These are phyloP conservation scores for Aureobasidium lini DNA, from an alignment of 2,329 filamentous ascomycete genomes.

Conservation along the genomic window DNA sequence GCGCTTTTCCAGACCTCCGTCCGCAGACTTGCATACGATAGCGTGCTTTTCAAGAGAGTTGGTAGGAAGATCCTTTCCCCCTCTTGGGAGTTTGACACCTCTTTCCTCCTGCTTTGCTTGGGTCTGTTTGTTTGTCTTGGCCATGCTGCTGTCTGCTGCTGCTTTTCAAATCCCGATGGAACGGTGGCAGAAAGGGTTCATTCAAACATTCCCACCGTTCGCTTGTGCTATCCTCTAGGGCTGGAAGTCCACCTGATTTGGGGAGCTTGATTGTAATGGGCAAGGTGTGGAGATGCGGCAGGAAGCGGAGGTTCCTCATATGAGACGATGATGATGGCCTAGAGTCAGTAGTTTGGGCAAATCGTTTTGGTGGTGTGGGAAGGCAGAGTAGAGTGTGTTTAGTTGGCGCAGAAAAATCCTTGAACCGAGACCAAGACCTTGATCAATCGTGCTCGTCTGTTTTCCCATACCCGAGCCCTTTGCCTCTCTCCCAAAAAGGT, in stretches of 20 bases:
- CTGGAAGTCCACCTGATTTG: too few species aligned
- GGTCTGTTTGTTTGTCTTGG: not conserved
- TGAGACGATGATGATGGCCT: too few species aligned
- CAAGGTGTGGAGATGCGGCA: too few species aligned
- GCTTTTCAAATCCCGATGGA: too few species aligned
- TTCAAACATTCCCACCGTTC: too few species aligned
- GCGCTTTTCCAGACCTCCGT: not conserved
- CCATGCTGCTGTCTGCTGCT: too few species aligned
- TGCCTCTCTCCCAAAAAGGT: not conserved
- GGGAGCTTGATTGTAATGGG: too few species aligned
- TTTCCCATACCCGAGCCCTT: not conserved
- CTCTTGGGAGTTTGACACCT: not conserved
- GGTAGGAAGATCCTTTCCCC: not conserved
- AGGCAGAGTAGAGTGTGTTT: not conserved
- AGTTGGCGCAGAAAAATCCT: too few species aligned
- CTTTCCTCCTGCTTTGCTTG: not conserved
- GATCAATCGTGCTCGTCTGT: not conserved
- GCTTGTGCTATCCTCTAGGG: too few species aligned
- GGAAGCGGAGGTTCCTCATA: too few species aligned
- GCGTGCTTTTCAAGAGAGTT: not conserved
- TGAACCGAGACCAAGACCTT: not conserved
- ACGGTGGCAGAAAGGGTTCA: too few species aligned
- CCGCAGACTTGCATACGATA: conserved; percentile 8
- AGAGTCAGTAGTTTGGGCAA: not conserved
- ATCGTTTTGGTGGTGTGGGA: not conserved